phyloP scores from a whole-genome alignment of 106 monocot species.

The Vanilla planifolia region DNA sequence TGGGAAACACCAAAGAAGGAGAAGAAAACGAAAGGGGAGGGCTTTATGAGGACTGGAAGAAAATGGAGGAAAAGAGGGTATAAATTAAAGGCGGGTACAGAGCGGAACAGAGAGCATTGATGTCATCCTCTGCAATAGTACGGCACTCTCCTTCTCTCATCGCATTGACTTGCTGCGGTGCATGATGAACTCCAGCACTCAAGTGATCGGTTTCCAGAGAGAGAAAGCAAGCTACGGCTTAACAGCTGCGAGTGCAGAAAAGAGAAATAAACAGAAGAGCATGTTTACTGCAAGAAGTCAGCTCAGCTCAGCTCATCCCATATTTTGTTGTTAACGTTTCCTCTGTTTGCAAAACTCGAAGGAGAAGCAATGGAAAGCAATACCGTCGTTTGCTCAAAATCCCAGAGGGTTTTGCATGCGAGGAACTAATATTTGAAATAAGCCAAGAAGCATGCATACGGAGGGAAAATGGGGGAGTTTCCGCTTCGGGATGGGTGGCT shows the following conservation, averaged over 20 bases:
- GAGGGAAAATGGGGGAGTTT: background rate
- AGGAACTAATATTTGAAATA: conserved; percentile 3
- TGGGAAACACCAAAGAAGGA: background rate
- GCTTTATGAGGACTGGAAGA: background rate
- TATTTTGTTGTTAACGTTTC: conserved; percentile 1
- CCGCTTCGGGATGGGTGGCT: conserved; percentile 9
- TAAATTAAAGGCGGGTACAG: background rate
- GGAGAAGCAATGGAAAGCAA: conserved; percentile 8
- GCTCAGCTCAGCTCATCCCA: background rate
- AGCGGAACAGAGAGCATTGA: conserved; percentile 3
- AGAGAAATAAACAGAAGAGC: conserved; percentile 12
- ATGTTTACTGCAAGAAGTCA: conserved; percentile 4
- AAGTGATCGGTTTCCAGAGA: too few relatives aligned
- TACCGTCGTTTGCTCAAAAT: conserved; percentile 8
- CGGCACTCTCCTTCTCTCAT: background rate
- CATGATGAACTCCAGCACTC: conserved; percentile 6
- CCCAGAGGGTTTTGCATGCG: conserved; percentile 1
- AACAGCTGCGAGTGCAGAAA: conserved; percentile 11
- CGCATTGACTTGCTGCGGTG: conserved; percentile 8
- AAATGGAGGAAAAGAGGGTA: background rate
- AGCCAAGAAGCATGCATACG: background rate
- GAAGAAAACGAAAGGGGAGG: background rate
- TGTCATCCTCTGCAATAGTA: conserved; percentile 3
- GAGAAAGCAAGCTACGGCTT: conserved; percentile 7
- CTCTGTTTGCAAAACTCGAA: conserved; percentile 2